Base-by-base conservation (phyloP, 1,139 yeast genomes). In the Geotrichum candidum region DNA sequence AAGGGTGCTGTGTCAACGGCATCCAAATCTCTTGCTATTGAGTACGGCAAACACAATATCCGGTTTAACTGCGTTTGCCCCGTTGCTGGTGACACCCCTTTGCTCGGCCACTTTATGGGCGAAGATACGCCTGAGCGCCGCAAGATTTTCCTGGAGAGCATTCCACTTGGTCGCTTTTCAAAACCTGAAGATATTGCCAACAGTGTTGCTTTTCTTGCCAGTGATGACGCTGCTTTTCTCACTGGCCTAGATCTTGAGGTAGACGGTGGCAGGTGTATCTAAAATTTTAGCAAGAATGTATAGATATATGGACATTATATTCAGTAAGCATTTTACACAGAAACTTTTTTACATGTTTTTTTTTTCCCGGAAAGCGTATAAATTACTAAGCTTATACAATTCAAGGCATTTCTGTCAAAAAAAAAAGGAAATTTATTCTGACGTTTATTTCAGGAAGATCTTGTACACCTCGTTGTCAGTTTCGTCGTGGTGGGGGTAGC, bases 381-480 rank as follows among this genome's bases (percentile, higher is more conserved):
- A 1, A 15, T 7, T 41, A 15, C 48, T 41, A 15, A 41, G 7
- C 4, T n/a, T 6, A n/a, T n/a, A 41, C 5, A 41, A 41, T 7
- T 29, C 10, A 29, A 29, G 33, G 10, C 10, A 9, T 29, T 29
- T 29, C 33, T 29, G 33, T 29, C 33, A 29, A n/a, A 18, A n/a
- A 41, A n/a, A 35, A 35, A 4, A 13, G 18, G 18, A 18, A 18
- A 3, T 35, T 35, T 35, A 11, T 35, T 41, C 23, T 41, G 13
- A n/a, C 7, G 10, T 2, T 45, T 54, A 54, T 54, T 67, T 66
- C 59, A 94, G 79, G 71, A 94, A 88, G 71, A 87, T 84, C 72
- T 86, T 82, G 74, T 90, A 92, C 31, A 91, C 96, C 65, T 85
- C 77, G 71, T 94, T 92, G 41, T 88, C 86, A 7, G 96, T 86